Evolutionary conservation across 352 stramenopile species (phyloP), one percentile per base, ranked within the genome.

Genomic region (Phytophthora lateralis): DNA sequence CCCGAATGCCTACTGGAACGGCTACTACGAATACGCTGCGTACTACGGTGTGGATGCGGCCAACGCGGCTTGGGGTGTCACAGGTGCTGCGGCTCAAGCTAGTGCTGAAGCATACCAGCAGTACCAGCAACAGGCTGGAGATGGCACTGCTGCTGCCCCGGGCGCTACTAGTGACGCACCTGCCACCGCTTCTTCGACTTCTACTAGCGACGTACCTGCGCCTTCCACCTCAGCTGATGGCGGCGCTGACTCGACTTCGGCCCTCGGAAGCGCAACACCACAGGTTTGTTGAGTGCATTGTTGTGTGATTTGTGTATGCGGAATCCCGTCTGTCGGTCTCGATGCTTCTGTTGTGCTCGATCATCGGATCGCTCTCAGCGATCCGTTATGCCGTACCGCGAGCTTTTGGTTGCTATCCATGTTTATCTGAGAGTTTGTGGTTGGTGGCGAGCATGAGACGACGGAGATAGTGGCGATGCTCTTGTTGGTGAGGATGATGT

Each of bases 1-100:
- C 51, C 87, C 85, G 47, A 94, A 96, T 59, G 82, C 87, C 3
- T 96, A 95, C 59, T 96, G 88, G 88, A 95, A 95, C 29, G 88
- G 88, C 12, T 96, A 90, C 56, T 94, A 96, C 68, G 88, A 94
- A 55, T 96, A 96, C 49, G 88, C 88, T 15, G 88, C 85, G 6
- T 96, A 96, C 66, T 96, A 96, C 41, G 88, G 88, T 6, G 80
- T 94, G 43, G 85, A 96, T 49, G 88, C 85, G 1, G 88, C 88
- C 3, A 95, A 95, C 37, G 81, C 80, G 6, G 88, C 88, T 0
- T 96, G 88, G 88, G 88, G 88, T 18, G 85, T 95, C 14, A 94
- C 87, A 0, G 83, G 85, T 18, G 84, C 80, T 20, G 85, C 85
- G 10, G 83, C 85, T 5, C 65, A 88, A 44, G 74, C 81, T n/a